phyloP scores from a whole-genome alignment of 2,329 filamentous ascomycete genomes.

The Monosporascus sp. region DNA sequence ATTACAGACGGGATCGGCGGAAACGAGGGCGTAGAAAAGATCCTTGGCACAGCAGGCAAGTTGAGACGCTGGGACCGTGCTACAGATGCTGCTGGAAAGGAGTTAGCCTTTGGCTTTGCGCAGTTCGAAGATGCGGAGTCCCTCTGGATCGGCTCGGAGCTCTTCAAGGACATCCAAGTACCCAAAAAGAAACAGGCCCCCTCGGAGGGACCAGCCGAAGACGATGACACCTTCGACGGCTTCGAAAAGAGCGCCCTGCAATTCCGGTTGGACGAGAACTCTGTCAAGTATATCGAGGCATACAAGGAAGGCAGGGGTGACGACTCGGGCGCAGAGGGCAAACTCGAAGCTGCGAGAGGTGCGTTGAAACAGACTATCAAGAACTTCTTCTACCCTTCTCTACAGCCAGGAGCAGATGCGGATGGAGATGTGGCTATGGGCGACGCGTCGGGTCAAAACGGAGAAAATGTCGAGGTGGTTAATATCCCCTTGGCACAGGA shows the following conservation, averaged over 20 bases:
- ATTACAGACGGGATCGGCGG: constrained; percentile 74
- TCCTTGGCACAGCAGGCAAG: constrained; percentile 72
- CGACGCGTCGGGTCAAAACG: constrained; percentile 49
- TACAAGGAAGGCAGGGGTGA: constrained; percentile 66
- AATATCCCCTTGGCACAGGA: constrained; percentile 85
- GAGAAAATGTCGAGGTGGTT: constrained; percentile 73
- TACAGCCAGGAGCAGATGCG: constrained; percentile 47
- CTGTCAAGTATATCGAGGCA: constrained; percentile 79
- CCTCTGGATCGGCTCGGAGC: constrained; percentile 76
- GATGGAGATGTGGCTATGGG: constrained; percentile 68
- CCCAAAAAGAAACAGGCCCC: constrained; percentile 70
- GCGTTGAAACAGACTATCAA: constrained; percentile 64
- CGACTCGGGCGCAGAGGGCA: constrained; percentile 58
- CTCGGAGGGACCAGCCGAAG: constrained; percentile 35
- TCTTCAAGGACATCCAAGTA: constrained; percentile 76
- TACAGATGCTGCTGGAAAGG: constrained; percentile 61
- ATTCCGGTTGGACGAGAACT: constrained; percentile 76
- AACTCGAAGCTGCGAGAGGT: constrained; percentile 63
- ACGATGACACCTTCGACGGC: constrained; percentile 43
- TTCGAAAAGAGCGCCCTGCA: constrained; percentile 68
- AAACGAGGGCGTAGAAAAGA: constrained; percentile 72
- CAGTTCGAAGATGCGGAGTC: constrained; percentile 92
- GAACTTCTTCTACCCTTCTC: constrained; percentile 66
- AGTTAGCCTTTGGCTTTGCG: constrained; percentile 87
- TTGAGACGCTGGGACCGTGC: constrained; percentile 82